phyloP scores from a whole-genome alignment of 2,329 filamentous ascomycete species.

The Falciphora oryzae region DNA sequence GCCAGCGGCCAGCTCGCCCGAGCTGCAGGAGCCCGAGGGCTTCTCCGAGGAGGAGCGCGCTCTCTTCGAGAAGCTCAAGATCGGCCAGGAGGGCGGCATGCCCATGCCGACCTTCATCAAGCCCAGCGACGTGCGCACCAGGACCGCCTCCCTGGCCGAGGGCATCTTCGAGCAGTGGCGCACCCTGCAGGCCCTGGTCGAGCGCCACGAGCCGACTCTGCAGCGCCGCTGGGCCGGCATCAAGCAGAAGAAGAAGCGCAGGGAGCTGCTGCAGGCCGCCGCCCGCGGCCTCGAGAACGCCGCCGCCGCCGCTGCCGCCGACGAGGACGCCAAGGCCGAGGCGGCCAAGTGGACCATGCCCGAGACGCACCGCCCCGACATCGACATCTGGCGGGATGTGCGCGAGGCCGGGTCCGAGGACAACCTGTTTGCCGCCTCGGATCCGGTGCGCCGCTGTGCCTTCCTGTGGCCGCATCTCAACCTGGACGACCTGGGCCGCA shows the following conservation, averaged over 20 bases:
- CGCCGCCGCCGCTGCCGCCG: background rate
- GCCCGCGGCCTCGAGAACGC: conserved; percentile 3
- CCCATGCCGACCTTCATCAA: conserved; percentile 16
- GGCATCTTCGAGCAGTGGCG: conserved; percentile 16
- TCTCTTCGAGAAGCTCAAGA: conserved; percentile 16
- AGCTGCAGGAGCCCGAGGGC: conserved; percentile 12
- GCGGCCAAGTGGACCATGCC: conserved; percentile 11
- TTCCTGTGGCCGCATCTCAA: conserved; percentile 17
- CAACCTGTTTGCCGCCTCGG: conserved; percentile 10
- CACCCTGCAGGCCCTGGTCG: conserved; percentile 34
- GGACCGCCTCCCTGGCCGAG: conserved; percentile 9
- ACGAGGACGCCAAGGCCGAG: background rate
- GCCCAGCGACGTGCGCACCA: conserved; percentile 13
- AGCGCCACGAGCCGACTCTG: conserved; percentile 44
- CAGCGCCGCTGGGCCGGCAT: conserved; percentile 41
- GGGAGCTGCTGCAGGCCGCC: conserved; percentile 10
- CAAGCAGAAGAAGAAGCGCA: conserved; percentile 14
- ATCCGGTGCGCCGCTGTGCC: conserved; percentile 11
- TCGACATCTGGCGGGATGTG: conserved; percentile 13
- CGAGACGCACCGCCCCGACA: conserved; percentile 13
- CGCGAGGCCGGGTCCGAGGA: conserved; percentile 11
- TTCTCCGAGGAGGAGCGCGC: conserved; percentile 16
- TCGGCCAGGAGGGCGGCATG: conserved; percentile 15
- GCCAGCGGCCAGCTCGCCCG: no score
- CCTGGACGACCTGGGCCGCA: conserved; percentile 12